These are phyloP conservation scores for Candida succiphila DNA, from an alignment of 805 yeast species.

Conservation along the genomic window DNA sequence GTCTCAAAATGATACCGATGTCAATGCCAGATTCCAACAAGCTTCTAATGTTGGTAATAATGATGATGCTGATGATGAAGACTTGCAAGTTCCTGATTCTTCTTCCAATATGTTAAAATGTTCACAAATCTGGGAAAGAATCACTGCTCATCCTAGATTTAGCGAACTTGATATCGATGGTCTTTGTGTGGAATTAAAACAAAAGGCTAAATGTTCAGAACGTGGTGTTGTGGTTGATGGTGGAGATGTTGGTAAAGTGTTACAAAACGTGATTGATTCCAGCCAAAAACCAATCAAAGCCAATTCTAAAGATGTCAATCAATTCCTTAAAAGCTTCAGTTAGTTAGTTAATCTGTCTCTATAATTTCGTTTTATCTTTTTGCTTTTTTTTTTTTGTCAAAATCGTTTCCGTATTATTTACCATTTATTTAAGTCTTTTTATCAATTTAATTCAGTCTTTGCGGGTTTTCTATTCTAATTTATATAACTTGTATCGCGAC, in stretches of 20 bases:
- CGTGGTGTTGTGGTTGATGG: constrained; percentile 82
- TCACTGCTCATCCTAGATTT: constrained; percentile 88
- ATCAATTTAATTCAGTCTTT: no score
- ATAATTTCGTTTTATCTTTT: neutral
- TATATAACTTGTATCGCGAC: no score
- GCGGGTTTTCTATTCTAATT: no score
- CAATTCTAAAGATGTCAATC: no score
- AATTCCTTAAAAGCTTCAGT: constrained; percentile 1
- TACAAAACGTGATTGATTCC: constrained; percentile 20
- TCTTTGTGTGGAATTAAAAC: constrained; percentile 77
- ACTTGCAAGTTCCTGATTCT: constrained; percentile 50
- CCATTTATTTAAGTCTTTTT: neutral
- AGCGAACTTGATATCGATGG: constrained; percentile 93
- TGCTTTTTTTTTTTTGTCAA: neutral
- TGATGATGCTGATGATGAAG: constrained; percentile 20
- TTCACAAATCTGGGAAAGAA: constrained; percentile 93
- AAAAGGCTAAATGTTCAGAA: constrained; percentile 93
- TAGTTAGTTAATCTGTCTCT: neutral
- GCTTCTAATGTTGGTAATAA: constrained; percentile 6
- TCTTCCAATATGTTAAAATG: constrained; percentile 58
- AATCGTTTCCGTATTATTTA: neutral
- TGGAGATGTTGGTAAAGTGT: constrained; percentile 57
- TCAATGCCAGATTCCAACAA: constrained; percentile 17
- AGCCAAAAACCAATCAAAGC: neutral
- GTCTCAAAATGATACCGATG: no score